Evolutionary conservation across 176 grass and related monocot species (phyloP).

Genomic region (Thalia dealbata): DNA sequence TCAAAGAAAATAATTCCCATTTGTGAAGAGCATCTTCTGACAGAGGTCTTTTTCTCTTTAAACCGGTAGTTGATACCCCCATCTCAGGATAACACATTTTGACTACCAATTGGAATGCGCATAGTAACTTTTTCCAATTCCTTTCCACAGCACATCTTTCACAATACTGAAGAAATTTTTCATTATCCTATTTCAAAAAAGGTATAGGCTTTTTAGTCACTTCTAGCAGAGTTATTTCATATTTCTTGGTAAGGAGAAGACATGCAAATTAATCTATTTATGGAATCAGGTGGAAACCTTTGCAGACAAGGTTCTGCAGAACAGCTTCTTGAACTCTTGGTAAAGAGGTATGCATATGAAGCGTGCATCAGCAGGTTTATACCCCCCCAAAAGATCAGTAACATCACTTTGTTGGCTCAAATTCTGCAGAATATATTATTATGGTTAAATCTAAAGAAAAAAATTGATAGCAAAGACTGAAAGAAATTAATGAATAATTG

Average conservation of each 20-base stretch:
- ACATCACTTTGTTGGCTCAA: slow-evolving; percentile 96
- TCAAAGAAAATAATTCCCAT: slow-evolving; percentile 55
- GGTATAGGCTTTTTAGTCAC: slow-evolving; percentile 10
- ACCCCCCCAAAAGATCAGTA: slow-evolving; percentile 91
- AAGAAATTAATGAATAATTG: background rate
- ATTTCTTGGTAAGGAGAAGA: background rate
- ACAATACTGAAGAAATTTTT: slow-evolving; percentile 26
- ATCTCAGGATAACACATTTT: slow-evolving; percentile 23
- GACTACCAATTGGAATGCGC: slow-evolving; percentile 22
- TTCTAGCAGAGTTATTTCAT: slow-evolving; percentile 4
- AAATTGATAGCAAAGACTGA: background rate
- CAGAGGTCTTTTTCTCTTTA: slow-evolving; percentile 69
- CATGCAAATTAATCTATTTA: slow-evolving; percentile 1
- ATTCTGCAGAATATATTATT: slow-evolving; percentile 45
- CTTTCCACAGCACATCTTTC: slow-evolving; percentile 42
- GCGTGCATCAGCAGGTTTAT: slow-evolving; percentile 72
- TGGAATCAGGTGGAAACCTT: slow-evolving; percentile 45
- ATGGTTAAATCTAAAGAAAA: slow-evolving; percentile 11
- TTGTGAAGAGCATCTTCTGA: slow-evolving; percentile 30
- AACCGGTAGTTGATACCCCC: slow-evolving; percentile 30
- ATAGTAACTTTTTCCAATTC: slow-evolving; percentile 68
- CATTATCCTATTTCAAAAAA: slow-evolving; percentile 47
- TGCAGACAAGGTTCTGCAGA: slow-evolving; percentile 44
- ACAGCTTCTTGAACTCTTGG: slow-evolving; percentile 69
- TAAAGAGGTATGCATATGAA: slow-evolving; percentile 85